Conservation (phyloP, 768 basidiomycete genomes). For the Amanita pseudoporphyria region DNA sequence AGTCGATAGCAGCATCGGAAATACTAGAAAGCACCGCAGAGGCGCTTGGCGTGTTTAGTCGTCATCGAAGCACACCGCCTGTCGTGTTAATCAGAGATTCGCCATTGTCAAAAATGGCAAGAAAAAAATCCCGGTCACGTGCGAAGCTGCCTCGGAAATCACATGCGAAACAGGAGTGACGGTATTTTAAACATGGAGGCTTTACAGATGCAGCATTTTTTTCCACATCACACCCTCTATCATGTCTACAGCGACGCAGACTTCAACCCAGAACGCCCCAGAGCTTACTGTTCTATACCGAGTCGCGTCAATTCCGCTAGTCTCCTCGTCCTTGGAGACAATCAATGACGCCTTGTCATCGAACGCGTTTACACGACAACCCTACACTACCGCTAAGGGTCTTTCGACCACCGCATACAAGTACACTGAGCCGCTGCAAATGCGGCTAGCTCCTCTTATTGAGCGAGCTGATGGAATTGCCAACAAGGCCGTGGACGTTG, state of each 20-base stretch:
- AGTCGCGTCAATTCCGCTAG: constrained; percentile 64
- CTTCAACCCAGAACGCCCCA: constrained; percentile 21
- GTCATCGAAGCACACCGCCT: no score
- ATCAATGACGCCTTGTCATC: constrained; percentile 49
- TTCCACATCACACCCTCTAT: constrained; percentile 1
- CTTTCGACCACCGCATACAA: constrained; percentile 50
- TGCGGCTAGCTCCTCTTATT: constrained; percentile 56
- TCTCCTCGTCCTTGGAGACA: constrained; percentile 53
- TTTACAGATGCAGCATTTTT: neutral
- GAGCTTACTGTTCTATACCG: constrained; percentile 55
- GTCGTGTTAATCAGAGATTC: neutral
- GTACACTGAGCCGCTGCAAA: constrained; percentile 56
- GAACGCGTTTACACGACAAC: constrained; percentile 51
- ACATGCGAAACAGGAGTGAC: constrained; percentile 8
- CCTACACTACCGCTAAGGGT: constrained; percentile 57
- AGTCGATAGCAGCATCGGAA: no score
- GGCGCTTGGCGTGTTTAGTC: no score
- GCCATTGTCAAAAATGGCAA: neutral
- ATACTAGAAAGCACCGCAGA: no score
- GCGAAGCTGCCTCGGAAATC: neutral
- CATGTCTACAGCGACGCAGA: constrained; percentile 15
- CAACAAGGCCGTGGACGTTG: constrained; percentile 66
- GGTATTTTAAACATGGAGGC: constrained; percentile 1
- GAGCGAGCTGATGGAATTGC: constrained; percentile 53
- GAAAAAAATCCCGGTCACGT: constrained; percentile 5